Conservation (phyloP, 345 rosid species). For the Clarkia xantiana region DNA sequence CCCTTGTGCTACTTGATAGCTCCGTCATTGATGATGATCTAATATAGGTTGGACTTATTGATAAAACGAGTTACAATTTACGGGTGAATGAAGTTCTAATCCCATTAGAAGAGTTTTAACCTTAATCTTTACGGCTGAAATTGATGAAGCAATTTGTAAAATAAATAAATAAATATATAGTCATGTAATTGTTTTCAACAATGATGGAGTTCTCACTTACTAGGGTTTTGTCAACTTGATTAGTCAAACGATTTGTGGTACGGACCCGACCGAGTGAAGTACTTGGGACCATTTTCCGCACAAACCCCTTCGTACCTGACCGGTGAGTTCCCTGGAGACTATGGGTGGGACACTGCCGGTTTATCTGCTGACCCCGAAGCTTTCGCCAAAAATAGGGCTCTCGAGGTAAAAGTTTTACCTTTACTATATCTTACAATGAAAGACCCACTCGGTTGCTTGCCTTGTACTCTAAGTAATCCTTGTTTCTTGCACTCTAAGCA, state of each 20-base stretch:
- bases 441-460: neutral
- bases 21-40: too few species aligned
- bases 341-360: conserved; percentile 98
- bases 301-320: conserved; percentile 86
- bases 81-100: too few species aligned
- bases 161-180: too few species aligned
- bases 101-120: too few species aligned
- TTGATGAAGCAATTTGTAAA: too few species aligned
- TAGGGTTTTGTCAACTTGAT: conserved; percentile 2
- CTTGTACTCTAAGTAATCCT: neutral
- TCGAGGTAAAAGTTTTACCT: conserved; percentile 80
- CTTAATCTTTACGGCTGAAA: too few species aligned
- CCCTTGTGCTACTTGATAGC: too few species aligned
- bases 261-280: conserved; percentile 92
- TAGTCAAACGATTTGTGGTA: conserved; percentile 83
- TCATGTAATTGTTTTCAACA: neutral
- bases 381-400: conserved; percentile 91
- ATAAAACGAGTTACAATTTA: too few species aligned
- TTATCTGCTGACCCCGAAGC: conserved; percentile 93
- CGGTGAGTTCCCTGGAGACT: conserved; percentile 93
- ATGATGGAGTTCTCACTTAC: neutral
- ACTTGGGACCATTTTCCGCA: conserved; percentile 92
- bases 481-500: neutral
- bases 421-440: too few species aligned
- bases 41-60: too few species aligned